Conservation (phyloP, 768 basidiomycete species). For the Calvatia gigantea region DNA sequence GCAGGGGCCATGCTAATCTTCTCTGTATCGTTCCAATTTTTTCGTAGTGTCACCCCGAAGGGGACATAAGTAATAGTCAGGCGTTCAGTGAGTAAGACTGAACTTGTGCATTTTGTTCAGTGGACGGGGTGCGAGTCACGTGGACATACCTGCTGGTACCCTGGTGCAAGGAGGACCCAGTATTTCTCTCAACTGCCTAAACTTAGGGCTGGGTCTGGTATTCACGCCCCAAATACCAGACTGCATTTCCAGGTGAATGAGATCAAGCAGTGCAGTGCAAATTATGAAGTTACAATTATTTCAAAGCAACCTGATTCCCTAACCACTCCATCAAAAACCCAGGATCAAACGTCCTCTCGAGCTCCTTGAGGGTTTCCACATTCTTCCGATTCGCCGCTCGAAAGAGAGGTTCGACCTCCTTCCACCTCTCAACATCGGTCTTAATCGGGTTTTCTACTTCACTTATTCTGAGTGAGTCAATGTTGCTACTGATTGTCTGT, state of each 20-base stretch:
- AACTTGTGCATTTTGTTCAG: constrained; percentile 29
- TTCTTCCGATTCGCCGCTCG: constrained; percentile 14
- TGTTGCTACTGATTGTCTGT: background rate
- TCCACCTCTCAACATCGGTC: constrained; percentile 5
- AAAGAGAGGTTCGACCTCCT: constrained; percentile 8
- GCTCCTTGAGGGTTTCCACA: constrained; percentile 19
- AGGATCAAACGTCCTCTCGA: constrained; percentile 24
- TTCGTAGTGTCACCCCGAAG: constrained; percentile 94
- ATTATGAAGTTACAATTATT: too few species aligned
- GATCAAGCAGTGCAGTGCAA: too few species aligned
- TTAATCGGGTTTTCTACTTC: background rate
- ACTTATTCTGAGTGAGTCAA: background rate
- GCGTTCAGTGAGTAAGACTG: too few species aligned
- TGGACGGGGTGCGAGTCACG: constrained; percentile 17
- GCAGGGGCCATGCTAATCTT: constrained; percentile 99
- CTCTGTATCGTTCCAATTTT: constrained; percentile 99
- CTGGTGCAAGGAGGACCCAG: too few species aligned
- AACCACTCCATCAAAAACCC: constrained; percentile 24
- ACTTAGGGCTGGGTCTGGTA: too few species aligned
- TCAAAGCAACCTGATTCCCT: constrained; percentile 2
- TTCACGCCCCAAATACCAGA: too few species aligned
- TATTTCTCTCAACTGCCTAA: too few species aligned
- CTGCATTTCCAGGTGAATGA: too few species aligned
- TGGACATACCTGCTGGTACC: background rate
- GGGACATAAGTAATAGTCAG: constrained; percentile 64